Percentiles rank a stretch among this genome's conserved stretches.
Evolutionary conservation across 441 rosid species (phyloP).

Genomic region (Adansonia gregorii): DNA sequence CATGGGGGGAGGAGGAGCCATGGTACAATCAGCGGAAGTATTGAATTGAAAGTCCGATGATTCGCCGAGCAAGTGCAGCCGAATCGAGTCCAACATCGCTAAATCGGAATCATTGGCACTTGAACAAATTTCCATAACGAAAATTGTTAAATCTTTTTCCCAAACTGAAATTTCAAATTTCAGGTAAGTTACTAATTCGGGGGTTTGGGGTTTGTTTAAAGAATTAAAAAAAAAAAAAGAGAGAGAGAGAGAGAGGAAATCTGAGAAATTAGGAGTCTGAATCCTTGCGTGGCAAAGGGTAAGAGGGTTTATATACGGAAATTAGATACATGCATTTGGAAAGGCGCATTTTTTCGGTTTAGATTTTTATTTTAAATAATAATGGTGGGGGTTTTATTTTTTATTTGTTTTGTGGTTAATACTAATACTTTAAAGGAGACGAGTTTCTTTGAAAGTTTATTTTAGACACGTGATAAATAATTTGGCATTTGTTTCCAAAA

Average conservation of each 20-base stretch:
- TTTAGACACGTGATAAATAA: constrained; percentile 23
- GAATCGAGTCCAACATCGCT: constrained; percentile 39
- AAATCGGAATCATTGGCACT: constrained; percentile 36
- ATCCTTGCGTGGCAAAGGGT: neutral
- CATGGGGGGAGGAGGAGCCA: constrained; percentile 28
- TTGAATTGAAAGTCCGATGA: constrained; percentile 11
- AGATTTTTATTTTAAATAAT: neutral
- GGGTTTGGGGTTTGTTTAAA: neutral
- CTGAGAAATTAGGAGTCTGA: constrained; percentile 15
- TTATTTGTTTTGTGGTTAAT: neutral
- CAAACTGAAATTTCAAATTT: neutral
- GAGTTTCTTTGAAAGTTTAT: constrained; percentile 29
- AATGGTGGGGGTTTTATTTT: neutral
- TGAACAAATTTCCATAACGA: constrained; percentile 32
- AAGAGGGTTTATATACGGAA: constrained; percentile 25
- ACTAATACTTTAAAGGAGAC: neutral
- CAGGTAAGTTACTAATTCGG: neutral
- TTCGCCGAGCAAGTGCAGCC: constrained; percentile 42
- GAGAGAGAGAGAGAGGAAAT: neutral
- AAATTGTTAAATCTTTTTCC: neutral
- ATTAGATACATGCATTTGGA: constrained; percentile 32
- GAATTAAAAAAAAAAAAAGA: neutral
- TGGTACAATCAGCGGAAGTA: constrained; percentile 26
- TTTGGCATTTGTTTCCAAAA: neutral
- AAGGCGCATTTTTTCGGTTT: neutral